Percentiles rank a stretch among this genome's conserved stretches.
Evolutionary conservation across 306 rosid species (phyloP).

Genomic region (Glycine latifolia): DNA sequence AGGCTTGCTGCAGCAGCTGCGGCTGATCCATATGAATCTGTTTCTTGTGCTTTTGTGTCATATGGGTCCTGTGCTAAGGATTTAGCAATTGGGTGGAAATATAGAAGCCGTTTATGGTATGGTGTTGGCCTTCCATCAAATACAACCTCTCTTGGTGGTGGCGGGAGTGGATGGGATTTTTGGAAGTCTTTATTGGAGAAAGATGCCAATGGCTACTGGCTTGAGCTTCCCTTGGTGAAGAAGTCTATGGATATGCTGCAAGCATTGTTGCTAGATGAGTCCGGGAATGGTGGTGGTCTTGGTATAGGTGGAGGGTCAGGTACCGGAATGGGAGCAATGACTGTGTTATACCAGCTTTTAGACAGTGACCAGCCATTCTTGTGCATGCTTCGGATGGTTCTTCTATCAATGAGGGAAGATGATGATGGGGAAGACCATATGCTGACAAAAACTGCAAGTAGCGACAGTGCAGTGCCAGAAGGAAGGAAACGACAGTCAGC

Average conservation of each 20-base stretch:
- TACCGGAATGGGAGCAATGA: conserved; percentile 99
- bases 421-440: conserved; percentile 74
- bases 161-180: conserved; percentile 88
- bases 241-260: conserved; percentile 96
- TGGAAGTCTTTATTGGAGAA: conserved; percentile 87
- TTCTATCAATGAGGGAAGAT: conserved; percentile 95
- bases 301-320: conserved; percentile 99
- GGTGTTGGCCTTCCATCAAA: conserved; percentile 91
- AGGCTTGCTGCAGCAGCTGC: conserved; percentile 97
- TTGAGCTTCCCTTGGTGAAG: conserved; percentile 89
- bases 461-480: conserved; percentile 64
- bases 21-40: conserved; percentile 90
- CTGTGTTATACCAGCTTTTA: conserved; percentile 89
- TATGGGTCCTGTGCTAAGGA: conserved; percentile 89
- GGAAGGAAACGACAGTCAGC: conserved; percentile 80
- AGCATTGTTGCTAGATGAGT: conserved; percentile 89
- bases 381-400: conserved; percentile 99
- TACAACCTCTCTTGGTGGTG: conserved; percentile 75
- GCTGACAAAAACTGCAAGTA: conserved; percentile 58
- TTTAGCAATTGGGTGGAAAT: conserved; percentile 94
- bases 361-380: conserved; percentile 99
- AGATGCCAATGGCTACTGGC: conserved; percentile 83
- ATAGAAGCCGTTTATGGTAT: conserved; percentile 93
- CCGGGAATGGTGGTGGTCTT: conserved; percentile 98
- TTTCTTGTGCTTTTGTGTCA: conserved; percentile 92